Conservation (phyloP, 2,329 filamentous ascomycete species). For the Aspergillus japonicus region DNA sequence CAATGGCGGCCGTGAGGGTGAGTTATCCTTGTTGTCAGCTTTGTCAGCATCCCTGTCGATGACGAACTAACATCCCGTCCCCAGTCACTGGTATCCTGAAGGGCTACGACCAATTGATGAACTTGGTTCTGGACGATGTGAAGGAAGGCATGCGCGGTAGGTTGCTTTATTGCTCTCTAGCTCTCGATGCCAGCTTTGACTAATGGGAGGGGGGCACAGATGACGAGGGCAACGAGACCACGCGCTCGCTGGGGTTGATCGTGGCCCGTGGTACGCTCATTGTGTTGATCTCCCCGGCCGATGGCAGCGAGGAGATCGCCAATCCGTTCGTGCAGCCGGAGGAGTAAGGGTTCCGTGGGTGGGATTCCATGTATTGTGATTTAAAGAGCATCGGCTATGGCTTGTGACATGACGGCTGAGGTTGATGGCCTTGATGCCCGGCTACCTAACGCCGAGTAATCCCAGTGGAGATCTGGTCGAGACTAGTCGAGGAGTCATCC, state of each 20-base stretch:
- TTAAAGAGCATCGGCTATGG: neutral
- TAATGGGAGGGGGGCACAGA: constrained; percentile 55
- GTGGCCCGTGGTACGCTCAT: constrained; percentile 90
- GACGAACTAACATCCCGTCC: neutral
- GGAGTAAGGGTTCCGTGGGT: constrained; percentile 47
- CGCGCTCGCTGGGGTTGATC: constrained; percentile 77
- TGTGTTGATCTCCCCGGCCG: constrained; percentile 86
- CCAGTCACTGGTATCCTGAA: constrained; percentile 85
- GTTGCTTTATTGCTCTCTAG: constrained; percentile 22
- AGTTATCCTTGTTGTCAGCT: neutral
- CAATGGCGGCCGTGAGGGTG: constrained; percentile 88
- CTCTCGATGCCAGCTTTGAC: neutral
- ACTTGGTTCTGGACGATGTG: constrained; percentile 91
- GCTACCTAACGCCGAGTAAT: neutral
- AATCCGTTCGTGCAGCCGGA: constrained; percentile 85
- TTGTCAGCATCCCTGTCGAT: neutral
- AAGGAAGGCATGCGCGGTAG: constrained; percentile 84
- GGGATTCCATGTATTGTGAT: neutral
- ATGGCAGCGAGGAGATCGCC: constrained; percentile 92
- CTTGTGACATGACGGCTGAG: neutral
- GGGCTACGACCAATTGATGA: constrained; percentile 97
- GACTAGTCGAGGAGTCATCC: neutral
- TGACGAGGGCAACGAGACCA: constrained; percentile 85
- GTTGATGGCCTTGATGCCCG: neutral
- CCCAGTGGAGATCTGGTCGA: too few species aligned